phyloP scores from a whole-genome alignment of 129 eudicot species.

The Centella asiatica region DNA sequence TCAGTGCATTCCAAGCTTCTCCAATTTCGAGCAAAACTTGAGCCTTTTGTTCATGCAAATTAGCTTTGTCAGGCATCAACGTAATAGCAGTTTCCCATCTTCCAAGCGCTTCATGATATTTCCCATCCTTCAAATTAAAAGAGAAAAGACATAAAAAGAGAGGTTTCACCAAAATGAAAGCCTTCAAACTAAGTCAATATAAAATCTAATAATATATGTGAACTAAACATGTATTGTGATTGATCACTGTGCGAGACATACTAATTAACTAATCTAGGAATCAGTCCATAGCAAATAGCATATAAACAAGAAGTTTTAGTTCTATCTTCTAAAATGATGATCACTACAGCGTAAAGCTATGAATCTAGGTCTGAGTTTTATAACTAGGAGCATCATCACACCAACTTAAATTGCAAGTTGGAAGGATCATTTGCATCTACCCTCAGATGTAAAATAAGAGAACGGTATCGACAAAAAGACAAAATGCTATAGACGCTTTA shows the following conservation, averaged over 20 bases:
- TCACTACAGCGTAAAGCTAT: too few species aligned
- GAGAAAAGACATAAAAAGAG: conserved; percentile 1
- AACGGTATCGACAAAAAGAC: too few species aligned
- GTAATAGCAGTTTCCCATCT: conserved; percentile 89
- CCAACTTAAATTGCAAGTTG: too few species aligned
- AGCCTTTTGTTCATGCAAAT: conserved; percentile 81
- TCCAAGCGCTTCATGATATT: conserved; percentile 79
- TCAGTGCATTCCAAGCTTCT: conserved; percentile 77
- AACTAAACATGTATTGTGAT: too few species aligned
- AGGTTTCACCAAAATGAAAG: not conserved
- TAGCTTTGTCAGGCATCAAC: conserved; percentile 61
- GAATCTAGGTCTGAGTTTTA: not conserved
- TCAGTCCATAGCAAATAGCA: not conserved
- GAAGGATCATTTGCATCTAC: too few species aligned
- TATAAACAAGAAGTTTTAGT: not conserved
- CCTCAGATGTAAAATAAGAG: too few species aligned
- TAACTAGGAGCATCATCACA: not conserved
- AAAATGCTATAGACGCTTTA: too few species aligned
- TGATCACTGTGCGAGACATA: not conserved
- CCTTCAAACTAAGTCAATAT: not conserved
- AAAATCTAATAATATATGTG: not conserved
- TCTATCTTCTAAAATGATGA: too few species aligned
- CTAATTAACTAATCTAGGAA: not conserved
- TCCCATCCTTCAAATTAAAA: conserved; percentile 49
- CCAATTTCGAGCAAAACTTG: conserved; percentile 82